A percentile compares a stretch with the other conserved stretches of the same genome.
Conservation (phyloP, 495 filamentous ascomycete genomes). For the Tuber borchii region DNA sequence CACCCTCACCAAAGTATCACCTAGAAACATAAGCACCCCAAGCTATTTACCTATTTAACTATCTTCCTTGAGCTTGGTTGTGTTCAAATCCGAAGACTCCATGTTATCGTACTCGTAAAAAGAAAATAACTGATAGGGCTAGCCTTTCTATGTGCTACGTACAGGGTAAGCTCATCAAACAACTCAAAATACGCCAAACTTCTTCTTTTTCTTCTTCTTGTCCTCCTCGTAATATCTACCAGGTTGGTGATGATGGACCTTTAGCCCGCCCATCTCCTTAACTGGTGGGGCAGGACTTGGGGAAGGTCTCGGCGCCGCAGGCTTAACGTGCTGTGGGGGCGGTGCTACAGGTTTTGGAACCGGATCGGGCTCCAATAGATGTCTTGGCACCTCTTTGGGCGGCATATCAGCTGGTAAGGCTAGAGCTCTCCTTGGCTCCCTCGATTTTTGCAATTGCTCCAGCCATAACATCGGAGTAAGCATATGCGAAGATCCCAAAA, state of each 20-base stretch:
- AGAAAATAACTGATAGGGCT: not conserved
- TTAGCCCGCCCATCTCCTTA: slow-evolving; percentile 39
- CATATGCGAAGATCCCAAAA: slow-evolving; percentile 88
- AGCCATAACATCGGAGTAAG: slow-evolving; percentile 72
- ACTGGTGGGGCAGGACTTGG: slow-evolving; percentile 33
- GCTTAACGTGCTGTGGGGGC: slow-evolving; percentile 25
- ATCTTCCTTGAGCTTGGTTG: not conserved
- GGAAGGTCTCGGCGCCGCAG: slow-evolving; percentile 20
- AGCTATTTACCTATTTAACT: not conserved
- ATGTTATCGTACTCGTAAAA: not conserved
- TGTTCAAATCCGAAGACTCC: not conserved
- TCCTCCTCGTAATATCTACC: slow-evolving; percentile 39
- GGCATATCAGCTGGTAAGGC: slow-evolving; percentile 76
- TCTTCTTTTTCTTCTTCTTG: slow-evolving; percentile 43
- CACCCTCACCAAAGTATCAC: not conserved
- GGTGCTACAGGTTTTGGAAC: slow-evolving; percentile 29
- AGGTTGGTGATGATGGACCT: slow-evolving; percentile 39
- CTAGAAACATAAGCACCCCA: not conserved
- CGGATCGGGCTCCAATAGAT: slow-evolving; percentile 64
- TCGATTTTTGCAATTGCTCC: slow-evolving; percentile 71
- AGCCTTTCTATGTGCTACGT: not conserved
- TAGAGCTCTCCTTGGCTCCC: slow-evolving; percentile 63
- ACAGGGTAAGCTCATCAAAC: not conserved
- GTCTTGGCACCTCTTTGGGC: slow-evolving; percentile 70
- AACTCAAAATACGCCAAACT: slow-evolving; percentile 40